Evolutionary conservation across 1,284 basidiomycete species (phyloP).

Genomic region (Ceratobasidium sp.): DNA sequence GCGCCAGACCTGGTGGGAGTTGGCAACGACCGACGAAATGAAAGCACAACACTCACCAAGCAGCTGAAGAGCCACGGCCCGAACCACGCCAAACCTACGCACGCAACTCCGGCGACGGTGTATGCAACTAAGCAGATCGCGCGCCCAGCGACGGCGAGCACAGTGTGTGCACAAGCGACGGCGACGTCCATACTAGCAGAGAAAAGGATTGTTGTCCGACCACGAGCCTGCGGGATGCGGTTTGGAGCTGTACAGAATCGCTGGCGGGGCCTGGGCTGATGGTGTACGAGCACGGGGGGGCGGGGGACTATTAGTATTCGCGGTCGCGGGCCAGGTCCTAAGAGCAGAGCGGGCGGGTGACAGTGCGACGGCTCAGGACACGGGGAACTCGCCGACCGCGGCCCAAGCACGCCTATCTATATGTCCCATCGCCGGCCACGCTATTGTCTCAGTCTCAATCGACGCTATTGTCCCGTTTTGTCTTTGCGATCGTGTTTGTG

Average conservation of each 20-base stretch:
- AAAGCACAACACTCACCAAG: constrained; percentile 21
- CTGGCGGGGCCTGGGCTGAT: background rate
- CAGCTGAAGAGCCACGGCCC: constrained; percentile 32
- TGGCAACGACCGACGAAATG: constrained; percentile 15
- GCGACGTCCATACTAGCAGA: constrained; percentile 14
- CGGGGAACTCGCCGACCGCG: background rate
- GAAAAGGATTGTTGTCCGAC: constrained; percentile 23
- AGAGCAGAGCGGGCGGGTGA: background rate
- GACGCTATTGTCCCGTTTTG: constrained; percentile 22
- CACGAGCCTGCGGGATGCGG: constrained; percentile 39
- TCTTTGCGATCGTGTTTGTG: constrained; percentile 4
- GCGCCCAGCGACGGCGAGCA: constrained; percentile 14
- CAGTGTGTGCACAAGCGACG: background rate
- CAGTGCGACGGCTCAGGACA: constrained; percentile 12
- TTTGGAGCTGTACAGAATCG: constrained; percentile 28
- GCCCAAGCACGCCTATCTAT: constrained; percentile 15
- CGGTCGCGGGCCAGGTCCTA: constrained; percentile 7
- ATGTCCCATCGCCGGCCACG: constrained; percentile 7
- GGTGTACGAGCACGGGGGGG: background rate
- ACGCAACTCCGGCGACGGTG: constrained; percentile 22
- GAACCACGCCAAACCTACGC: constrained; percentile 16
- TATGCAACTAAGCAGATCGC: constrained; percentile 33
- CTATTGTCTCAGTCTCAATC: constrained; percentile 14
- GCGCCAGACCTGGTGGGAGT: constrained; percentile 3
- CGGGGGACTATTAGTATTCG: constrained; percentile 34